A percentile compares a stretch with the other conserved stretches of the same genome.
phyloP scores from a whole-genome alignment of 805 yeast genomes.

The Yarrowia yakushimensis region DNA sequence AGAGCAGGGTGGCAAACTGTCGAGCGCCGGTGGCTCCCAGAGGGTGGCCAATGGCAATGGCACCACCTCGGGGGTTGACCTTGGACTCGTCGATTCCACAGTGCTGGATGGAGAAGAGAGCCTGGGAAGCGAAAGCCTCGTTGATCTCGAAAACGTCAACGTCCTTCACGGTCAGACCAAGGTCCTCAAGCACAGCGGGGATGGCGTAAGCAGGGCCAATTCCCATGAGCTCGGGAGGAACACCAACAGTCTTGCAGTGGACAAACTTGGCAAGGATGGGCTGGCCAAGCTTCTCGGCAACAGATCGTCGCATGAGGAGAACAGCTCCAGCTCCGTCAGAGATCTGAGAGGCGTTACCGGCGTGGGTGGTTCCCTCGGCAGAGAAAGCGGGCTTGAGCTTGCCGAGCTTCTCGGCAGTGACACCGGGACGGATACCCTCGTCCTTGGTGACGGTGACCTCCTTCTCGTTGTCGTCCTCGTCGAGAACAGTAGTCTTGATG shows the following conservation, averaged over 20 bases:
- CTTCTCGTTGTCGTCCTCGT: conserved; percentile 55
- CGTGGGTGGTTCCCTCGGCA: conserved; percentile 81
- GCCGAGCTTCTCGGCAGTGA: conserved; percentile 68
- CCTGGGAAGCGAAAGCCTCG: conserved; percentile 97
- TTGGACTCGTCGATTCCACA: conserved; percentile 63
- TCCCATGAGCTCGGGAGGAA: conserved; percentile 97
- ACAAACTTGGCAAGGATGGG: conserved; percentile 78
- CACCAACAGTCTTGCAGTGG: conserved; percentile 79
- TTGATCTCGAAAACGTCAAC: conserved; percentile 80
- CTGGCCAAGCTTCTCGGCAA: conserved; percentile 70
- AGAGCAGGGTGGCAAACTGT: conserved; percentile 82
- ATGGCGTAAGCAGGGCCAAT: conserved; percentile 96
- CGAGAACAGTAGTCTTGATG: conserved; percentile 56
- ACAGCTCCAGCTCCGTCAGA: conserved; percentile 96
- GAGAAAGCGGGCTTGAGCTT: conserved; percentile 85
- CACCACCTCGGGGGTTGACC: conserved; percentile 94
- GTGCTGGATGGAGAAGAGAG: conserved; percentile 66
- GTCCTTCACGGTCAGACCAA: conserved; percentile 59
- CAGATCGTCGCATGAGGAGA: conserved; percentile 74
- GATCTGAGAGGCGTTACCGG: conserved; percentile 95
- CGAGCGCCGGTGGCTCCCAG: conserved; percentile 89
- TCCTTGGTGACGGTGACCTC: conserved; percentile 58
- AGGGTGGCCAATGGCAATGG: conserved; percentile 95
- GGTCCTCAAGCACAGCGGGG: conserved; percentile 68
- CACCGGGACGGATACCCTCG: conserved; percentile 88